Percentiles rank a stretch among this genome's conserved stretches.
Conservation (phyloP, 1,284 basidiomycete species). For the Clitocybe nebularis region DNA sequence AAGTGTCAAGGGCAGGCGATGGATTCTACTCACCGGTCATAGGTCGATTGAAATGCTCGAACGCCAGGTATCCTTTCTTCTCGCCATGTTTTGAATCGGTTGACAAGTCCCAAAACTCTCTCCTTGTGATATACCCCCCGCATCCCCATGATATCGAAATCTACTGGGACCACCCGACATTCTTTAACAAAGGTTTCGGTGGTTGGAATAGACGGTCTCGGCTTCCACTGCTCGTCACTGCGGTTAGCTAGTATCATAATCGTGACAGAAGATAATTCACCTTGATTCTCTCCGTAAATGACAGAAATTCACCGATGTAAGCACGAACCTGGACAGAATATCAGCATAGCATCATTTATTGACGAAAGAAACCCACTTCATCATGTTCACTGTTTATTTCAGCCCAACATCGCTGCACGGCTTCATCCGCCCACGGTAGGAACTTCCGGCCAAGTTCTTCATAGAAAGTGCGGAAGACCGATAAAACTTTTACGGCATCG, state of each 20-base stretch:
- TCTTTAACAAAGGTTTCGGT: slow-evolving; percentile 71
- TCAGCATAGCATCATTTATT: not conserved
- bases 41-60: slow-evolving; percentile 76
- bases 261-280: slow-evolving; percentile 42
- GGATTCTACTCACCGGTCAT: slow-evolving; percentile 60
- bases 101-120: slow-evolving; percentile 58
- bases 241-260: too few species aligned
- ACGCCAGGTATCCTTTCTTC: slow-evolving; percentile 67
- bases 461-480: slow-evolving; percentile 63
- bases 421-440: slow-evolving; percentile 68
- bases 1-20: slow-evolving; percentile 6
- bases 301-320: slow-evolving; percentile 70
- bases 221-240: slow-evolving; percentile 64
- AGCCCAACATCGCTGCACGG: slow-evolving; percentile 65
- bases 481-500: slow-evolving; percentile 60
- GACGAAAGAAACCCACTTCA: slow-evolving; percentile 47
- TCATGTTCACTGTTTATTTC: slow-evolving; percentile 77
- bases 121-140: slow-evolving; percentile 61
- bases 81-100: slow-evolving; percentile 65
- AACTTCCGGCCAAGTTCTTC: slow-evolving; percentile 79
- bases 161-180: slow-evolving; percentile 52
- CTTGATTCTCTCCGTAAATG: slow-evolving; percentile 73
- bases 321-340: slow-evolving; percentile 50
- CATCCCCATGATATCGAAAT: slow-evolving; percentile 75
- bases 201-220: slow-evolving; percentile 66